phyloP scores from a whole-genome alignment of 306 rosid genomes.

The Cucumis hystrix region DNA sequence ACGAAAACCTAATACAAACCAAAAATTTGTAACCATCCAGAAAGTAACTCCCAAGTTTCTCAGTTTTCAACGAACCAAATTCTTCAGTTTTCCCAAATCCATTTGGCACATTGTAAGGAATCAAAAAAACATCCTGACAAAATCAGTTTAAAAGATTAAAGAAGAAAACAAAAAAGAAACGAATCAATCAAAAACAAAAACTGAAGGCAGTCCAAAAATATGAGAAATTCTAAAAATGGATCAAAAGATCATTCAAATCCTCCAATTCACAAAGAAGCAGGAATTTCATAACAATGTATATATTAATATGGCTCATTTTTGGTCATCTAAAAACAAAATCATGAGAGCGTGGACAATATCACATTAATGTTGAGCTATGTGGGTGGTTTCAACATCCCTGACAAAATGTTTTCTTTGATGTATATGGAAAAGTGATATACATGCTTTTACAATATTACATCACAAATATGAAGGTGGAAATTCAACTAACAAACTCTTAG shows the following conservation, averaged over 20 bases:
- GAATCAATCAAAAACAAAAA: background rate
- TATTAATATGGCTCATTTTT: no score
- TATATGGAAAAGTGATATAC: no score
- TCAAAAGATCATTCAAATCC: background rate
- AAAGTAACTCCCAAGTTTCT: constrained; percentile 1
- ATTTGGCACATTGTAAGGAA: constrained; percentile 6
- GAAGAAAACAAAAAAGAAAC: background rate
- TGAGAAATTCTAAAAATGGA: constrained; percentile 2
- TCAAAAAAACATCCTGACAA: background rate
- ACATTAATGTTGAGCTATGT: no score
- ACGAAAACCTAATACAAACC: background rate
- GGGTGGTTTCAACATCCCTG: no score
- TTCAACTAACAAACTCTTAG: no score
- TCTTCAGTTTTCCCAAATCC: constrained; percentile 9
- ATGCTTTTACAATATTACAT: no score
- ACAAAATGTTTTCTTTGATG: no score
- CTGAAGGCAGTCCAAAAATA: background rate
- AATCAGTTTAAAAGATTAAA: constrained; percentile 5
- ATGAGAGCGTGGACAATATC: no score
- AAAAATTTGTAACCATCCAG: constrained; percentile 1
- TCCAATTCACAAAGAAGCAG: background rate
- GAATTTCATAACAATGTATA: background rate
- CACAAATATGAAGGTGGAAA: no score
- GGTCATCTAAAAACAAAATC: no score
- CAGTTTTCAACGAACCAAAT: constrained; percentile 3